Percentiles rank a stretch among this genome's conserved stretches.
These are phyloP conservation scores for Elsinoe arachidis DNA, from an alignment of 2,329 filamentous ascomycete species.

Conservation along the genomic window DNA sequence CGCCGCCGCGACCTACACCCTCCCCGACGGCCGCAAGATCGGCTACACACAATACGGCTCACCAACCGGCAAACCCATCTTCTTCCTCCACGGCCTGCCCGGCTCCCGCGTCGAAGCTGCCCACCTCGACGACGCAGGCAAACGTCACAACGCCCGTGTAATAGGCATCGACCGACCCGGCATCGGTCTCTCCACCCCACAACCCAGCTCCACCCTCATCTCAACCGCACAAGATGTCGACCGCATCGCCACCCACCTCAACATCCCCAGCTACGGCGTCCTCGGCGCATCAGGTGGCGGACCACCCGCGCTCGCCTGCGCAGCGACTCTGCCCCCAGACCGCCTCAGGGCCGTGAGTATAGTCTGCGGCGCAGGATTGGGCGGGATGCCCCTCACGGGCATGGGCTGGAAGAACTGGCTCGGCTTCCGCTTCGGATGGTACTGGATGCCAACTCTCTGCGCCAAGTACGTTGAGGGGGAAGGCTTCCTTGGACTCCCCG, in stretches of 20 bases:
- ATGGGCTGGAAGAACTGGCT: constrained; percentile 9
- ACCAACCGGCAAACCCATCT: constrained; percentile 22
- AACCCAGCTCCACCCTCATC: constrained; percentile 30
- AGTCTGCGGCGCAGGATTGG: constrained; percentile 22
- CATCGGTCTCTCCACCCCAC: constrained; percentile 34
- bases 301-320: constrained; percentile 41
- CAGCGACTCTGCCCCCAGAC: constrained; percentile 29
- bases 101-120: constrained; percentile 36
- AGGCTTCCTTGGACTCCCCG: background rate
- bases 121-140: constrained; percentile 27
- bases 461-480: background rate
- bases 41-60: background rate
- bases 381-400: constrained; percentile 13
- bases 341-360: constrained; percentile 21
- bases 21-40: background rate
- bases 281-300: constrained; percentile 41
- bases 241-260: constrained; percentile 33
- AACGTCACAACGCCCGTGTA: constrained; percentile 31
- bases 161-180: constrained; percentile 37
- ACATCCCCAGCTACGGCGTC: constrained; percentile 34
- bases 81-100: constrained; percentile 39
- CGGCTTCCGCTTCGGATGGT: background rate
- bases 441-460: background rate
- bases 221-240: constrained; percentile 38
- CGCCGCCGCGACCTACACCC: background rate